A percentile compares a stretch with the other conserved stretches of the same genome.
These are phyloP conservation scores for Russula emetica DNA, from an alignment of 768 basidiomycete genomes.

Conservation along the genomic window DNA sequence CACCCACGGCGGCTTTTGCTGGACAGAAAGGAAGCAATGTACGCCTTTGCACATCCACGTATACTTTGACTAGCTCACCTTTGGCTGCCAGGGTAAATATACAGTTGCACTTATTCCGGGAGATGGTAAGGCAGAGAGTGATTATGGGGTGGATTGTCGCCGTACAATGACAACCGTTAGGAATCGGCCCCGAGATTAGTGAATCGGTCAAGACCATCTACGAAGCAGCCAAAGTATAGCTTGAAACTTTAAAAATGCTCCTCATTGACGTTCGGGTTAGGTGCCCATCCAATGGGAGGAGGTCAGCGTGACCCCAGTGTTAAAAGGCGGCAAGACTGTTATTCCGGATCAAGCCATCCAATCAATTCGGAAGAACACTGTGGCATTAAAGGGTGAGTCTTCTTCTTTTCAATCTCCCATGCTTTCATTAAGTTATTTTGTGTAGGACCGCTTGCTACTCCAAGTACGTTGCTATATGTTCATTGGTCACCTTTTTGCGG, in stretches of 20 bases:
- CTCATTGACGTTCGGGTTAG: slow-evolving; percentile 39
- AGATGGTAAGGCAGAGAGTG: slow-evolving; percentile 59
- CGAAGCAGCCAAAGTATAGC: slow-evolving; percentile 69
- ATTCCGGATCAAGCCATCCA: slow-evolving; percentile 90
- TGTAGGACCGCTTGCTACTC: slow-evolving; percentile 92
- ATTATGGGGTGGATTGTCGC: slow-evolving; percentile 22
- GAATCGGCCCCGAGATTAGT: slow-evolving; percentile 98
- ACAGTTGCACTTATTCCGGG: slow-evolving; percentile 95
- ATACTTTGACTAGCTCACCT: slow-evolving; percentile 2
- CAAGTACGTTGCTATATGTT: slow-evolving; percentile 57
- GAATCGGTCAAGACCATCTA: slow-evolving; percentile 95
- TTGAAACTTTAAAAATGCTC: neutral
- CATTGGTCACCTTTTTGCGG: neutral
- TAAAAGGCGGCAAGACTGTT: slow-evolving; percentile 93
- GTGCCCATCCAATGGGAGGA: slow-evolving; percentile 99
- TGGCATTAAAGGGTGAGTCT: slow-evolving; percentile 86
- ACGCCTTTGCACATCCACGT: slow-evolving; percentile 35
- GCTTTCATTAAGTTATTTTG: neutral
- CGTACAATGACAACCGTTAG: slow-evolving; percentile 39
- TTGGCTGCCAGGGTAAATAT: slow-evolving; percentile 76
- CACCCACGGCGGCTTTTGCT: slow-evolving; percentile 86
- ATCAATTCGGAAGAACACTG: slow-evolving; percentile 94
- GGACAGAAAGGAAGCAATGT: slow-evolving; percentile 87
- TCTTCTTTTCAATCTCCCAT: neutral
- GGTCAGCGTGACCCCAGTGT: slow-evolving; percentile 90